These are phyloP conservation scores for Rhizophagus sp. DNA, from an alignment of 192 early-diverging fungal genomes.

Conservation along the genomic window DNA sequence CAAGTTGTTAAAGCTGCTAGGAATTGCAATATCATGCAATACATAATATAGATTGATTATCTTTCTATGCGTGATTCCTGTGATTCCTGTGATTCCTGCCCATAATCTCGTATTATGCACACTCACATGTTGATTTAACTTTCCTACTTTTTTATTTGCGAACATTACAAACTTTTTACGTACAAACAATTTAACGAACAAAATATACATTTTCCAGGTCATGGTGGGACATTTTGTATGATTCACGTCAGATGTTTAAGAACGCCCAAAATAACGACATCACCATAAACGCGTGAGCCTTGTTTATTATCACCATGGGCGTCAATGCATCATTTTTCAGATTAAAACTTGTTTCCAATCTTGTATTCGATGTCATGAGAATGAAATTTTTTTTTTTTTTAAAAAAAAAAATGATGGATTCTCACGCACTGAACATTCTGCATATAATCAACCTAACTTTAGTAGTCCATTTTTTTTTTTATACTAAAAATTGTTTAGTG, in stretches of 20 bases:
- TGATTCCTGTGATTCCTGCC: not conserved
- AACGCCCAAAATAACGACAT: not conserved
- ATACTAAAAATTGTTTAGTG: no score
- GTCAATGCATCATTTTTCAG: not conserved
- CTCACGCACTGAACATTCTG: not conserved
- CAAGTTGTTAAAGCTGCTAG: no score
- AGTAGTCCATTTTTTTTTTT: no score
- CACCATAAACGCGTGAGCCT: not conserved
- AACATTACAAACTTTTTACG: no score
- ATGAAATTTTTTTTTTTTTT: not conserved
- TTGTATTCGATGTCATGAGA: not conserved
- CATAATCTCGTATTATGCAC: not conserved
- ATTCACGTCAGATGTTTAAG: no score
- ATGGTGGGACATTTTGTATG: no score
- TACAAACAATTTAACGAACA: no score
- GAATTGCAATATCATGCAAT: no score
- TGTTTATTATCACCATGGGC: not conserved
- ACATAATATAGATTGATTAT: not conserved
- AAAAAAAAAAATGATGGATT: not conserved
- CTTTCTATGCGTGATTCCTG: not conserved
- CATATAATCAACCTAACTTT: not conserved
- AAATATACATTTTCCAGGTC: no score
- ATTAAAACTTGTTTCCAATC: not conserved
- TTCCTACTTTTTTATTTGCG: not conserved
- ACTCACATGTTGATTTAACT: not conserved